Base-by-base conservation (phyloP, 208 protist species). In the Lotmaria passim region DNA sequence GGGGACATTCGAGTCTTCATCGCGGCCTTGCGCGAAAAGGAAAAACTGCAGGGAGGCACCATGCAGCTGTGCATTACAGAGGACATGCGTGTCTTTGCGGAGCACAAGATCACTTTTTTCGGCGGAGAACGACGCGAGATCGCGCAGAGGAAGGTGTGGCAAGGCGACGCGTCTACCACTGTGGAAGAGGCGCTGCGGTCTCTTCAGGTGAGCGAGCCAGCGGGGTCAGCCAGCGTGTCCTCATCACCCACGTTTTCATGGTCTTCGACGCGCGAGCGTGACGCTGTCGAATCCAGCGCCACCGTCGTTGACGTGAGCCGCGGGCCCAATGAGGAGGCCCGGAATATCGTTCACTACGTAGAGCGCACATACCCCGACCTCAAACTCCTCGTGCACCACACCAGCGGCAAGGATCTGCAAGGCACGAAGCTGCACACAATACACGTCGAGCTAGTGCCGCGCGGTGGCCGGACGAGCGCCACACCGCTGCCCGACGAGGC, bases 371-470 rank as follows among this genome's bases (percentile, higher is more conserved):
- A 83, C 66, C 91, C 91, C 1, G 34, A 67, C n/a, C 64, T 96
- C 0, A 68, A 59, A 17, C 52, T 93, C 6, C 17, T 68, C 19
- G 34, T 91, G 60, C 72, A 72, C 26, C 87, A 96, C 75, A 87
- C 85, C 2, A 76, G 78, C 39, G 88, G 80, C 0, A 48, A 53
- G 19, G 88, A 96, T 69, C 68, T 93, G 41, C 77, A 90, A 33
- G 82, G 80, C 17, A 70, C 47, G 2, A 51, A 75, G n/a, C 87
- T 87, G 41, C 88, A 93, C 56, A 85, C 86, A 26, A 58, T 91
- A 38, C 75, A 73, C 12, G 76, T 91, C 5, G 67, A 65, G 3
- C 67, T 96, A 7, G 38, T 41, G 21, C 63, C 71, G 6, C 67
- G 69, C 8, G 43, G 26, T 50, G 61, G 33, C 26, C 30, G 41